These are phyloP conservation scores for Aspergillus awamori DNA, from an alignment of 2,329 filamentous ascomycete species.

Conservation along the genomic window DNA sequence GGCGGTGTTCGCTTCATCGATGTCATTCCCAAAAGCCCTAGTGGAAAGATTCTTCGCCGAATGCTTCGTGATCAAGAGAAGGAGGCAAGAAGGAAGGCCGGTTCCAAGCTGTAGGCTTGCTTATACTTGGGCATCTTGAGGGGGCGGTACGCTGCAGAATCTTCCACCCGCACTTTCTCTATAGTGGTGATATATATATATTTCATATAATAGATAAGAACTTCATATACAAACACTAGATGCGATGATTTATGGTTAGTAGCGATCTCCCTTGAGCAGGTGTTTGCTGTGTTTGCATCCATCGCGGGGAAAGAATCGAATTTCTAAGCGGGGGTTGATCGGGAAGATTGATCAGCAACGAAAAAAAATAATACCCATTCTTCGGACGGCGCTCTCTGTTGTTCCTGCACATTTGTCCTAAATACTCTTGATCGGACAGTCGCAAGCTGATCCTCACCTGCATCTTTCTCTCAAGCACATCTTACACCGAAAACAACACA, in stretches of 20 bases:
- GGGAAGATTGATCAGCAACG: constrained; percentile 16
- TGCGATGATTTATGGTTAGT: no score
- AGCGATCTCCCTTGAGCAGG: no score
- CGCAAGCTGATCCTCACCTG: background rate
- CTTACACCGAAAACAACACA: background rate
- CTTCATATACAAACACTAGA: background rate
- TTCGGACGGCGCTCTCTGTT: background rate
- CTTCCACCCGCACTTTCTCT: background rate
- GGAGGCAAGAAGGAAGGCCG: constrained; percentile 64
- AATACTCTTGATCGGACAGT: background rate
- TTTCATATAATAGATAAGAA: background rate
- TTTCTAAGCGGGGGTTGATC: constrained; percentile 32
- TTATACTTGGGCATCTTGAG: background rate
- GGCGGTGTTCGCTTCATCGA: constrained; percentile 63
- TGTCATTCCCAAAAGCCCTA: constrained; percentile 62
- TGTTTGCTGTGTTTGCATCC: constrained; percentile 31
- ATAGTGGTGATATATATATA: background rate
- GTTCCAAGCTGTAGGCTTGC: constrained; percentile 63
- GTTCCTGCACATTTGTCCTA: background rate
- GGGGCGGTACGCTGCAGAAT: background rate
- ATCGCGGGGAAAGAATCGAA: constrained; percentile 29
- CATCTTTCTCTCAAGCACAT: background rate
- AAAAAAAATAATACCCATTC: constrained; percentile 13
- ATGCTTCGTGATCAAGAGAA: constrained; percentile 74
- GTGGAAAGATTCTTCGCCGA: constrained; percentile 65